Percentiles rank a stretch among this genome's conserved stretches.
These are phyloP conservation scores for Suhomyces canberraensis DNA, from an alignment of 805 yeast species.

Conservation along the genomic window DNA sequence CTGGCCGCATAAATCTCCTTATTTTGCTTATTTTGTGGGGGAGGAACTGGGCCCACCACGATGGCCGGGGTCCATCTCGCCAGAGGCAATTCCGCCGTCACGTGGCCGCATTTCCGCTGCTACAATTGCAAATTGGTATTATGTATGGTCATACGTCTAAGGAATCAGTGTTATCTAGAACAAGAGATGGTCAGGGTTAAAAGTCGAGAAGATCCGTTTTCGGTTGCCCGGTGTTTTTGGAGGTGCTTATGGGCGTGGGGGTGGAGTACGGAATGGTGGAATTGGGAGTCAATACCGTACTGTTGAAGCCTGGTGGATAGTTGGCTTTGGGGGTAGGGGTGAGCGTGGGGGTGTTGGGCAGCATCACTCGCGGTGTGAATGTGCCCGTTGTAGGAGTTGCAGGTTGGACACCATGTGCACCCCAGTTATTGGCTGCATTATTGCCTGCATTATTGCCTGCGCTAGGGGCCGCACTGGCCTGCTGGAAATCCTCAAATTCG, in stretches of 20 bases:
- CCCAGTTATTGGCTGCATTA: conserved; percentile 14
- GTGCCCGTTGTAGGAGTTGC: conserved; percentile 3
- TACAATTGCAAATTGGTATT: no score
- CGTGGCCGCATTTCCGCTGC: no score
- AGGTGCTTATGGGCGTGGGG: not conserved
- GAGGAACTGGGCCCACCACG: no score
- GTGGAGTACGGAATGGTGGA: conserved; percentile 9
- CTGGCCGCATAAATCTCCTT: no score
- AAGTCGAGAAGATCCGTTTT: conserved; percentile 13
- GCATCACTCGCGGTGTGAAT: not conserved
- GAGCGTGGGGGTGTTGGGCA: not conserved
- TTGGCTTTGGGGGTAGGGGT: conserved; percentile 9
- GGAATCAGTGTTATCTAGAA: no score
- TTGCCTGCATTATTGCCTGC: conserved; percentile 3
- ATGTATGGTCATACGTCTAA: no score
- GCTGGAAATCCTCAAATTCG: conserved; percentile 29
- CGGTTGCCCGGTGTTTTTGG: not conserved
- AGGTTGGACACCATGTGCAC: conserved; percentile 5
- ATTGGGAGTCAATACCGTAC: conserved; percentile 26
- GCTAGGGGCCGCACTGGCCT: conserved; percentile 6
- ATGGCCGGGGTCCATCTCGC: no score
- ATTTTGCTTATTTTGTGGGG: no score
- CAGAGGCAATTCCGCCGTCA: no score
- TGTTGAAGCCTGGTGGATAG: conserved; percentile 34
- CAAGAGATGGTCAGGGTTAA: no score